Conservation (phyloP, 73 alveolate genomes). For the Stentor coeruleus region DNA sequence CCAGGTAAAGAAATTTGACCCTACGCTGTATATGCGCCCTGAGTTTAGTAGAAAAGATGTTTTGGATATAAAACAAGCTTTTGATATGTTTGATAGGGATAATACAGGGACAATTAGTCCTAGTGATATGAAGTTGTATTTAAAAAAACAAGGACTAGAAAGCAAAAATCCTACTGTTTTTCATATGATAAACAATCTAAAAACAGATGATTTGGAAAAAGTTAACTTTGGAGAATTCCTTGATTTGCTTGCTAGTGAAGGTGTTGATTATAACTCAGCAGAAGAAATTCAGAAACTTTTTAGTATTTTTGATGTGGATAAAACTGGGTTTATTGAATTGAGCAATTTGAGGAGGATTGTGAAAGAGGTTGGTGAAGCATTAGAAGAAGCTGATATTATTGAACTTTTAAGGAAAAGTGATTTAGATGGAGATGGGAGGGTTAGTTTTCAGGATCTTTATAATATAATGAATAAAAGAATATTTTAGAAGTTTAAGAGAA, state of each 20-base stretch:
- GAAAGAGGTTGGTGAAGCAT: neutral
- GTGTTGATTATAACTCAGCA: neutral
- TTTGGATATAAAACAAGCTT: slow-evolving; percentile 89
- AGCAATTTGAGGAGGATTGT: neutral
- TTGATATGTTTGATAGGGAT: slow-evolving; percentile 95
- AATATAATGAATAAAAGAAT: neutral
- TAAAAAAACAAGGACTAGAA: slow-evolving; percentile 84
- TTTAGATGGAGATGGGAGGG: neutral
- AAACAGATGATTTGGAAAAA: slow-evolving; percentile 70
- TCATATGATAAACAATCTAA: slow-evolving; percentile 76
- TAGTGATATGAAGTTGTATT: slow-evolving; percentile 94
- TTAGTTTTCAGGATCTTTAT: neutral
- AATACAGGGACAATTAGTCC: slow-evolving; percentile 97
- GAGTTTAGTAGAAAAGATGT: neutral
- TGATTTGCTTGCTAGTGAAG: slow-evolving; percentile 35
- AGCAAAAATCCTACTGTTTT: slow-evolving; percentile 75
- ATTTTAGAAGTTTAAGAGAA: no score
- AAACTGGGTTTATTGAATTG: neutral
- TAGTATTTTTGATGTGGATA: neutral
- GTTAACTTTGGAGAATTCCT: slow-evolving; percentile 80
- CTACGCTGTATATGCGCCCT: neutral
- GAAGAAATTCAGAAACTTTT: neutral
- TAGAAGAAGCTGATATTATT: neutral
- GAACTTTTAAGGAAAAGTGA: neutral
- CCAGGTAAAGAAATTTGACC: neutral